A percentile compares a stretch with the other conserved stretches of the same genome.
Evolutionary conservation across 2,329 filamentous ascomycete species (phyloP).

Genomic region (Monosporascus sp.): DNA sequence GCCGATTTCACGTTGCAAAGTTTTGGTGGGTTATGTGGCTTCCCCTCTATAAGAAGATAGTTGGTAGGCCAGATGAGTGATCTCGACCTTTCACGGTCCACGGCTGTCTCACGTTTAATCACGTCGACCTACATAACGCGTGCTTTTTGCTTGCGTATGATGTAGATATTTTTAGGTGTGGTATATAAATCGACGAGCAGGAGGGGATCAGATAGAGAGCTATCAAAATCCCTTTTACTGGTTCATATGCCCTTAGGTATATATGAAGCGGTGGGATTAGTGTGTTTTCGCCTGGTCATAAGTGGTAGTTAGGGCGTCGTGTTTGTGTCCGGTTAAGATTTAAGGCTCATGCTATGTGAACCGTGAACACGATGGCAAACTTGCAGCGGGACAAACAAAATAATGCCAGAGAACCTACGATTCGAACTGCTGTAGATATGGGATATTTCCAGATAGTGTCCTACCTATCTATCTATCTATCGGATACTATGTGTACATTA

Average conservation of each 20-base stretch:
- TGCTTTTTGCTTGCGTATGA: not conserved
- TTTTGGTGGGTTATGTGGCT: not conserved
- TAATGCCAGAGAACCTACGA: not conserved
- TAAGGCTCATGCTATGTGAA: not conserved
- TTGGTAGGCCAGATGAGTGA: not conserved
- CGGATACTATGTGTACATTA: not conserved
- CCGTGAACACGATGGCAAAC: not conserved
- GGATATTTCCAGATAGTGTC: not conserved
- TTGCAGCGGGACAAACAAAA: not conserved
- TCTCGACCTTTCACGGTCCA: not conserved
- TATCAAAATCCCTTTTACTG: not conserved
- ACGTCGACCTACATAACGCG: too few relatives aligned
- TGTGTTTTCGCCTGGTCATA: not conserved
- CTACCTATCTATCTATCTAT: not conserved
- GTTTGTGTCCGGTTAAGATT: too few relatives aligned
- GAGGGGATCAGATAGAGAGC: not conserved
- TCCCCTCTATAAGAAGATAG: not conserved
- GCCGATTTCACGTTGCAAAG: not conserved
- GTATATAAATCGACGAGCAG: not conserved
- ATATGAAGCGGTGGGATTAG: not conserved
- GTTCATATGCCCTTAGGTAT: not conserved
- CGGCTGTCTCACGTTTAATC: not conserved
- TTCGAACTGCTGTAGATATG: not conserved
- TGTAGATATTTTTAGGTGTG: not conserved
- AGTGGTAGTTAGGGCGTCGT: not conserved